Percentiles rank a stretch among this genome's conserved stretches.
phyloP scores from a whole-genome alignment of 306 rosid genomes.

The Coriaria nepalensis region DNA sequence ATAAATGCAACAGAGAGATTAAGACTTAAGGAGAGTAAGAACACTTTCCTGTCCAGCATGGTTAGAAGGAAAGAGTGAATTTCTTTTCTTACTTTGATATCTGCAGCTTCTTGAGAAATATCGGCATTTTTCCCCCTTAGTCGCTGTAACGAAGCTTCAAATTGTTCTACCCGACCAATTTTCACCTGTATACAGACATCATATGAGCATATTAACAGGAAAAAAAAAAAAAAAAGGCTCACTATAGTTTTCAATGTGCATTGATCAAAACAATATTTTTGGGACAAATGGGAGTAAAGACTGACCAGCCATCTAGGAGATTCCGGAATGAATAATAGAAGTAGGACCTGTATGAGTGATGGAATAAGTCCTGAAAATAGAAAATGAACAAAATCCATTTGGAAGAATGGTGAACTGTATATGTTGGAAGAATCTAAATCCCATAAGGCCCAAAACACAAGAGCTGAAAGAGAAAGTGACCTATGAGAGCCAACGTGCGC shows the following conservation, averaged over 20 bases:
- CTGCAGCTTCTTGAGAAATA: conserved; percentile 19
- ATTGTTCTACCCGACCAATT: conserved; percentile 26
- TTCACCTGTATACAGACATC: conserved; percentile 20
- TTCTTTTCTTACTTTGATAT: conserved; percentile 19
- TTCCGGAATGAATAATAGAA: conserved; percentile 28
- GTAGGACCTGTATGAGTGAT: conserved; percentile 35
- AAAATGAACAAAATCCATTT: too few species aligned
- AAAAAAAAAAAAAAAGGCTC: background rate
- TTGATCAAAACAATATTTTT: too few species aligned
- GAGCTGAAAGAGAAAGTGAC: too few species aligned
- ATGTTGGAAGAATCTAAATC: too few species aligned
- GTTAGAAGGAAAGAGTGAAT: too few species aligned
- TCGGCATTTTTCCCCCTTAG: conserved; percentile 30
- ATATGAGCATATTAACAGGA: background rate
- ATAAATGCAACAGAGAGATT: too few species aligned
- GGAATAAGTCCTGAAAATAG: conserved; percentile 58
- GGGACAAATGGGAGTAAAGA: background rate
- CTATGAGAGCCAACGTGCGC: conserved; percentile 29
- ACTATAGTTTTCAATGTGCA: too few species aligned
- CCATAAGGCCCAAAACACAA: background rate
- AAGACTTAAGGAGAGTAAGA: background rate
- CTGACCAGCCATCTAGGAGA: conserved; percentile 51
- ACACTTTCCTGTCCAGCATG: too few species aligned
- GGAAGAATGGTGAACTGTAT: too few species aligned
- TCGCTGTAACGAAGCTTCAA: conserved; percentile 21